phyloP scores from a whole-genome alignment of 2,329 filamentous ascomycete species.

The Aspergillus pseudonomiae region DNA sequence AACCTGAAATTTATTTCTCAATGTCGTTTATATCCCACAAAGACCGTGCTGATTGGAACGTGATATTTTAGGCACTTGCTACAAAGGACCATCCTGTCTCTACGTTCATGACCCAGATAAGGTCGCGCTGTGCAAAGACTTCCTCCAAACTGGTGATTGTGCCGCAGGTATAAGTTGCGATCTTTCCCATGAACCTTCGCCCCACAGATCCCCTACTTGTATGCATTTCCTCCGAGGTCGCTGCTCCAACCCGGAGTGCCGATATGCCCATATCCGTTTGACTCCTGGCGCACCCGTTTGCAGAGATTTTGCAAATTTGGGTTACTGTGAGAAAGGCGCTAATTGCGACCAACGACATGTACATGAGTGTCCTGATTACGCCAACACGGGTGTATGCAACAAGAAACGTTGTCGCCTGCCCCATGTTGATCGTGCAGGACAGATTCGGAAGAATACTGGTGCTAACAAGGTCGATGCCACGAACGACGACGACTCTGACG shows the following conservation, averaged over 20 bases:
- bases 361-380: conserved; percentile 92
- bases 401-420: conserved; percentile 79
- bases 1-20: conserved; percentile 6
- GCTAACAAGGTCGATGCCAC: conserved; percentile 44
- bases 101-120: conserved; percentile 83
- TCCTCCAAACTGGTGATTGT: conserved; percentile 79
- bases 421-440: conserved; percentile 85
- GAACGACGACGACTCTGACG: conserved; percentile 63
- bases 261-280: conserved; percentile 81
- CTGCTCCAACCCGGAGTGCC: conserved; percentile 84
- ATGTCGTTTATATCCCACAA: neutral
- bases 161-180: conserved; percentile 78
- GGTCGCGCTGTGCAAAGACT: conserved; percentile 88
- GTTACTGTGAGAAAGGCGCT: conserved; percentile 84
- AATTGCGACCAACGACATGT: conserved; percentile 81
- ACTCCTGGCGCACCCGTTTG: conserved; percentile 79
- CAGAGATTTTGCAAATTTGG: conserved; percentile 78
- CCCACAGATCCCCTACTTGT: conserved; percentile 84
- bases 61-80: conserved; percentile 71
- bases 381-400: conserved; percentile 84
- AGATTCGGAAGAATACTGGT: conserved; percentile 63
- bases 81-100: conserved; percentile 76
- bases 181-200: conserved; percentile 82
- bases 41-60: conserved; percentile 34
- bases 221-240: conserved; percentile 87